phyloP scores from a whole-genome alignment of 768 basidiomycete genomes.

The Tulasnella sp. region DNA sequence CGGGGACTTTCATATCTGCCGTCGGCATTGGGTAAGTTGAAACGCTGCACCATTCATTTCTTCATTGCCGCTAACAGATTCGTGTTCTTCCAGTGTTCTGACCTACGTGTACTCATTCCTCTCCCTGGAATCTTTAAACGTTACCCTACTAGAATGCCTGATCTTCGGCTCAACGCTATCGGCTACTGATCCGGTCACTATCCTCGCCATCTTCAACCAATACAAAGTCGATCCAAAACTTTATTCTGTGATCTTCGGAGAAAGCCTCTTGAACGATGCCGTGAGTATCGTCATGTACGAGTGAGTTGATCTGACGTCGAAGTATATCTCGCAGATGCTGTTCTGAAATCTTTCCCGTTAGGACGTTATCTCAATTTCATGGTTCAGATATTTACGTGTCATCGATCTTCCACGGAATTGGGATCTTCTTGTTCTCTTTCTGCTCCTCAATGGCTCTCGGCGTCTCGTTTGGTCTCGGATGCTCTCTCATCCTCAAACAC shows the following conservation, averaged over 20 bases:
- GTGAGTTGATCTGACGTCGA: conserved; percentile 41
- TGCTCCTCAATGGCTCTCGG: conserved; percentile 90
- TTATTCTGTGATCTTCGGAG: conserved; percentile 95
- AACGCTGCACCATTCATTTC: background rate
- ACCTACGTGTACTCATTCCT: conserved; percentile 92
- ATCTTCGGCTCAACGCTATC: conserved; percentile 94
- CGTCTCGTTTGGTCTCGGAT: conserved; percentile 78
- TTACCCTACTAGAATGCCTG: conserved; percentile 84
- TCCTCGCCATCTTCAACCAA: conserved; percentile 95
- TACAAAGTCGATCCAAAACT: conserved; percentile 98
- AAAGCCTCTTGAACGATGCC: conserved; percentile 93
- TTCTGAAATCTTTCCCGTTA: conserved; percentile 25
- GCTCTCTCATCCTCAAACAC: conserved; percentile 90
- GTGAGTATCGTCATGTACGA: conserved; percentile 99
- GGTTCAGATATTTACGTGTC: conserved; percentile 70
- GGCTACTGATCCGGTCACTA: conserved; percentile 96
- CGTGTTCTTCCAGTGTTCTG: conserved; percentile 58
- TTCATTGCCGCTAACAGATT: conserved; percentile 28
- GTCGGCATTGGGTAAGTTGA: conserved; percentile 83
- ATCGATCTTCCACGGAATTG: conserved; percentile 91
- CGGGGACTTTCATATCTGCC: conserved; percentile 93
- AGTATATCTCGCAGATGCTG: background rate
- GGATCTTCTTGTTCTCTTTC: conserved; percentile 94
- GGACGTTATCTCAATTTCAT: conserved; percentile 86
- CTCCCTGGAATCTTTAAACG: conserved; percentile 77